A percentile compares a stretch with the other conserved stretches of the same genome.
phyloP scores from a whole-genome alignment of 2,329 filamentous ascomycete genomes.

The Aspergillus alliaceus region DNA sequence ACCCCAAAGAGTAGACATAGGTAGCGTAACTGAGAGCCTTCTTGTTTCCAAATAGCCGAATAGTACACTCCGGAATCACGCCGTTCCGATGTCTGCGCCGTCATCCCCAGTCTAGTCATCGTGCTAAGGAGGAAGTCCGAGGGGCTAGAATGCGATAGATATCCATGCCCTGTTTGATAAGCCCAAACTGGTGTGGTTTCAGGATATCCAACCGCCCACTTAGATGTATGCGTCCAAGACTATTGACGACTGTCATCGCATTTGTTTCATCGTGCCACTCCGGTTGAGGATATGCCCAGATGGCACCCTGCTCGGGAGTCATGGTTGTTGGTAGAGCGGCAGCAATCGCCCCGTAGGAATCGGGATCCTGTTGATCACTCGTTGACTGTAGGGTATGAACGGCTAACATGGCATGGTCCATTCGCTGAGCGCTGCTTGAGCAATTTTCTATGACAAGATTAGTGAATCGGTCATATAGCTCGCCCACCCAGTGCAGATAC shows the following conservation, averaged over 20 bases:
- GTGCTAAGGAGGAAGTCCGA: slow-evolving; percentile 34
- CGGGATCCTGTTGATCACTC: slow-evolving; percentile 38
- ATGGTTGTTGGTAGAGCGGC: slow-evolving; percentile 35
- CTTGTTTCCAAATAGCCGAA: slow-evolving; percentile 23
- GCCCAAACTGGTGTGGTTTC: slow-evolving; percentile 18
- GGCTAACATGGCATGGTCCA: slow-evolving; percentile 38
- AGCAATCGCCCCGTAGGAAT: slow-evolving; percentile 32
- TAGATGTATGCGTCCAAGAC: slow-evolving; percentile 33
- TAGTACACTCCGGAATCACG: slow-evolving; percentile 1
- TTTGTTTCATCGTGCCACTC: slow-evolving; percentile 37
- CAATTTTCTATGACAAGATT: slow-evolving; percentile 39
- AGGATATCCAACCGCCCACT: slow-evolving; percentile 30
- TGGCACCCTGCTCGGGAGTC: slow-evolving; percentile 35
- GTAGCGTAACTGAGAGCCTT: slow-evolving; percentile 6
- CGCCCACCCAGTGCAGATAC: slow-evolving; percentile 33
- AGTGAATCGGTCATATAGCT: slow-evolving; percentile 26
- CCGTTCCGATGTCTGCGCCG: neutral
- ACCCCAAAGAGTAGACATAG: neutral
- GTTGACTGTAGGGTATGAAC: slow-evolving; percentile 35
- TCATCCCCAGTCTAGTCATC: slow-evolving; percentile 33
- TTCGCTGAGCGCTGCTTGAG: slow-evolving; percentile 36
- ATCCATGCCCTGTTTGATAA: slow-evolving; percentile 31
- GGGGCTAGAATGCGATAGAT: slow-evolving; percentile 37
- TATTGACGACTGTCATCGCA: slow-evolving; percentile 36
- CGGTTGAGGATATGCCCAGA: slow-evolving; percentile 39